phyloP scores from a whole-genome alignment of 164 flowering plant genomes.

The Vitis amurensis region DNA sequence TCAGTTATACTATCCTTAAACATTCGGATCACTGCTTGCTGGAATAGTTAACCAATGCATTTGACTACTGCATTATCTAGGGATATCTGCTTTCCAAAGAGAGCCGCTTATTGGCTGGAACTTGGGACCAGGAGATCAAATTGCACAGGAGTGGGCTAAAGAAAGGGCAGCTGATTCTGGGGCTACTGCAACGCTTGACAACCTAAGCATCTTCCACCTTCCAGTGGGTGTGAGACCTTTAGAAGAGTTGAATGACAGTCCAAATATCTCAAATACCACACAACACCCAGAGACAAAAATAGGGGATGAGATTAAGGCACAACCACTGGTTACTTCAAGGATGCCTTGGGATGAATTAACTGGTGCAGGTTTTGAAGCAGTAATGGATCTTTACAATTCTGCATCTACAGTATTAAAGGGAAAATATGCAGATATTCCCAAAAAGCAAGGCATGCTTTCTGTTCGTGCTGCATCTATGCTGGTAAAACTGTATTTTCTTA shows the following conservation, averaged over 20 bases:
- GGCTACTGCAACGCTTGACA: constrained; percentile 32
- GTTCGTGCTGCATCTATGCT: constrained; percentile 94
- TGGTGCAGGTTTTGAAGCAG: constrained; percentile 49
- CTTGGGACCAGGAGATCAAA: constrained; percentile 51
- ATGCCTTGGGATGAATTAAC: constrained; percentile 45
- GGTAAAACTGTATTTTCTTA: constrained; percentile 40
- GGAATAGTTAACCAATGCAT: neutral
- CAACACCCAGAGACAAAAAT: constrained; percentile 20
- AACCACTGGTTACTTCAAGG: constrained; percentile 19
- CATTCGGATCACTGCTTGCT: neutral
- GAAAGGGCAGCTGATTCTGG: constrained; percentile 44
- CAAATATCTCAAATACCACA: constrained; percentile 14
- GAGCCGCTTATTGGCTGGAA: constrained; percentile 55
- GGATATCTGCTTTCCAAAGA: constrained; percentile 48
- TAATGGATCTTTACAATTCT: constrained; percentile 38
- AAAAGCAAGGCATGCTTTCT: constrained; percentile 74
- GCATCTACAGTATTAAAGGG: constrained; percentile 41
- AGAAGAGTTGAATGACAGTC: constrained; percentile 33
- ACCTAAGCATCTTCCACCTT: constrained; percentile 43
- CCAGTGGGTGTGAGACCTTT: constrained; percentile 81
- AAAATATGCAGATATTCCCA: constrained; percentile 37
- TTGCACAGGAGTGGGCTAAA: constrained; percentile 52
- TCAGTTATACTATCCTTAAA: neutral
- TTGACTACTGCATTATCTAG: constrained; percentile 27
- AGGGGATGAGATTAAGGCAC: constrained; percentile 26